phyloP scores from a whole-genome alignment of 2,329 filamentous ascomycete genomes.

The Pseudogymnoascus sp. region DNA sequence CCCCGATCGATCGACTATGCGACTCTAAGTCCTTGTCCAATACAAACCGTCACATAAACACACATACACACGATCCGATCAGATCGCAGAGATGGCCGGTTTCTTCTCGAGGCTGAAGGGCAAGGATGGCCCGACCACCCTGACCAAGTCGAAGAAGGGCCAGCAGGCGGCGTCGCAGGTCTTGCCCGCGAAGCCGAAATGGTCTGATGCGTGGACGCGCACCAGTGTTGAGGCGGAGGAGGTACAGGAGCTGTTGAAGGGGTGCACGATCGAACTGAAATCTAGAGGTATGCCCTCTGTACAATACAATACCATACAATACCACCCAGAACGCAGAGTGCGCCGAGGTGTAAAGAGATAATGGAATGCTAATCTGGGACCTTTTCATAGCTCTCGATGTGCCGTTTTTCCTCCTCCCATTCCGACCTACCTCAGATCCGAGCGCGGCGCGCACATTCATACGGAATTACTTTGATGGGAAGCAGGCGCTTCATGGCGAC shows the following conservation, averaged over 20 bases:
- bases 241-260: conserved; percentile 76
- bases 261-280: conserved; percentile 87
- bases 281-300: conserved; percentile 63
- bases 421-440: conserved; percentile 85
- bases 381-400: conserved; percentile 64
- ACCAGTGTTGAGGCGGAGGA: conserved; percentile 80
- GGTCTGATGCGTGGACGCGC: conserved; percentile 82
- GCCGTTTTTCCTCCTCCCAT: conserved; percentile 88
- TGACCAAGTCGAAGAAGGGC: conserved; percentile 57
- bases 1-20: not conserved
- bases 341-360: not conserved
- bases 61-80: not conserved
- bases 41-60: not conserved
- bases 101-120: conserved; percentile 46
- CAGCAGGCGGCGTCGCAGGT: conserved; percentile 45
- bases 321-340: not conserved
- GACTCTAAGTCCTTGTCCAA: not conserved
- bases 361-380: not conserved
- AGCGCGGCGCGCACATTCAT: conserved; percentile 88
- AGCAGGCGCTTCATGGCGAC: conserved; percentile 59
- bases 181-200: conserved; percentile 62
- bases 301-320: not conserved
- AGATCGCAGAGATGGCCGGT: conserved; percentile 20
- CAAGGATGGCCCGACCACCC: conserved; percentile 57
- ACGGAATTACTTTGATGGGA: conserved; percentile 78